Conservation (phyloP, 2,329 filamentous ascomycete species). For the Chlorencoelia australis region DNA sequence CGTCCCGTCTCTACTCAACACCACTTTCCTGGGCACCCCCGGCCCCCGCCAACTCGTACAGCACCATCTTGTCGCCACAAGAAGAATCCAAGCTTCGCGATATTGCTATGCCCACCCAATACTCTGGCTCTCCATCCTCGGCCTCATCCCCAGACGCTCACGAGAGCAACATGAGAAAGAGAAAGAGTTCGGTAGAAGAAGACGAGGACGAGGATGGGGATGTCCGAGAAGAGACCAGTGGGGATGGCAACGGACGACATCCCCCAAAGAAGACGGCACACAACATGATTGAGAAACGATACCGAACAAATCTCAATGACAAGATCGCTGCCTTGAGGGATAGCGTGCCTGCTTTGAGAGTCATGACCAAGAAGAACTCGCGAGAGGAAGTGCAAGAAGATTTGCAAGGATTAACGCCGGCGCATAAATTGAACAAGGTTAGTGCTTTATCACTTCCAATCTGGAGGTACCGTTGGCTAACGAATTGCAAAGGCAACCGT, state of each 20-base stretch:
- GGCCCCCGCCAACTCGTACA: constrained; percentile 6
- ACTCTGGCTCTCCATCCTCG: constrained; percentile 35
- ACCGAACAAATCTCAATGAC: constrained; percentile 74
- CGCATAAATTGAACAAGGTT: constrained; percentile 61
- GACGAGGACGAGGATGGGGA: constrained; percentile 20
- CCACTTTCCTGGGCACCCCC: constrained; percentile 22
- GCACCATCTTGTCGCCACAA: constrained; percentile 13
- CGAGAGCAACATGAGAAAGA: constrained; percentile 40
- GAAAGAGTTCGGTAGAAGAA: constrained; percentile 4
- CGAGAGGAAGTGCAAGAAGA: constrained; percentile 35
- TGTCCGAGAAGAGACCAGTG: constrained; percentile 42
- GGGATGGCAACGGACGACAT: constrained; percentile 8
- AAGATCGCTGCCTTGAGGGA: constrained; percentile 70
- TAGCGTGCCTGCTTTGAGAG: constrained; percentile 59
- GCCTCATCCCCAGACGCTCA: constrained; percentile 31
- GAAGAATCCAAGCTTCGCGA: constrained; percentile 38
- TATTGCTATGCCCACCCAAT: constrained; percentile 52
- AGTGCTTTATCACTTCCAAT: neutral
- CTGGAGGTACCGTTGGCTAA: neutral
- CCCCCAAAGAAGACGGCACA: constrained; percentile 68
- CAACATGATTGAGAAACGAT: constrained; percentile 79
- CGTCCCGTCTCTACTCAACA: constrained; percentile 20
- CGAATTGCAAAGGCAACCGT: constrained; percentile 34
- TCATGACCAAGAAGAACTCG: constrained; percentile 35
- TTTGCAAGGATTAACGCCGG: constrained; percentile 48